Evolutionary conservation across 208 protist genomes (phyloP), one percentile per base, ranked within the genome.

Genomic region (Leishmania mexicana): DNA sequence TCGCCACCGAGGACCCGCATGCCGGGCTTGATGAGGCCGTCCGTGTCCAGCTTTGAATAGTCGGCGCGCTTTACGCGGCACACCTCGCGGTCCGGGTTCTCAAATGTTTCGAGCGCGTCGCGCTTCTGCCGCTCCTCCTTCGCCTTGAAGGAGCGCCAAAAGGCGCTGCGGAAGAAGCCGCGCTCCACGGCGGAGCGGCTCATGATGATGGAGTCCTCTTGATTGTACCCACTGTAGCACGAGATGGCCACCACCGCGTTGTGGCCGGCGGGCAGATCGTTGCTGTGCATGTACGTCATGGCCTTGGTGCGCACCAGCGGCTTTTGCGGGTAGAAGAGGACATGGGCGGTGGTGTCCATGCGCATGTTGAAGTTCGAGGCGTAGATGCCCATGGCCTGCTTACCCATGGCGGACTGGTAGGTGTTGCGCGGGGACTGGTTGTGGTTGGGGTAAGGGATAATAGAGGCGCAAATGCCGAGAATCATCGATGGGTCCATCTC

Each of bases 341-440:
- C 86, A 82, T 99, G 99, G 24, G 99, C 87, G 7, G 99, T 92
- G 21, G 99, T 99, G 88, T 99, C 99, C 74, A 99, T 99, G 78
- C 99, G 93, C 70, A 98, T 94, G 81, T 96, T 90, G 79, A 98
- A 95, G 88, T 99, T 99, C n/a, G 93, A 99, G 6, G 95, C 97
- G 87, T 99, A 99, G 38, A 94, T 93, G 31, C 99, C 99, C 70
- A 99, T 98, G 17, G 99, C 99, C 89, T 99, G 99, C 88, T 99
- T 99, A 83, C 99, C 99, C 99, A 99, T 99, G 79, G 99, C 99
- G 84, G 99, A 99, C 95, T 99, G 99, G 87, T 99, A 99, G 15
- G 99, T 99, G 88, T 99, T 99, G 65, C 99, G 93, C 47, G 99
- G 99, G 3, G 99, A 99, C 91, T 99, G 99, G 89, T 99, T 99